These are phyloP conservation scores for Salix koriyanagi DNA, from an alignment of 345 rosid genomes.

Conservation along the genomic window DNA sequence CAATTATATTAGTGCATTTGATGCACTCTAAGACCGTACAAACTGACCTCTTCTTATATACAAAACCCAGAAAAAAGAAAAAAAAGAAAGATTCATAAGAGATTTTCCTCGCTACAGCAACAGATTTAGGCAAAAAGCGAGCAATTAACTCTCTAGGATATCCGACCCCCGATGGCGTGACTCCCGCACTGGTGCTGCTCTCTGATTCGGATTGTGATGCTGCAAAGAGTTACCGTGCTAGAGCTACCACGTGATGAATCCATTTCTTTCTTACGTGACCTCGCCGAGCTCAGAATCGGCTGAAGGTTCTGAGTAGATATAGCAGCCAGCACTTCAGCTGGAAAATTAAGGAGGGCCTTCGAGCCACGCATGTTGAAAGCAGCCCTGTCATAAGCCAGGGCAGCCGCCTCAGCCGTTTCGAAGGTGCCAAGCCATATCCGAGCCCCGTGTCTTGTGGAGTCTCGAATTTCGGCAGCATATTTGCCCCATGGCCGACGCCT, in stretches of 20 bases:
- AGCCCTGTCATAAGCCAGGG: conserved; percentile 59
- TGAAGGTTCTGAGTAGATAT: conserved; percentile 1
- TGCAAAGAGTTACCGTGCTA: background rate
- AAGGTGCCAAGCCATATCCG: conserved; percentile 63
- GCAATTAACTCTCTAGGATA: background rate
- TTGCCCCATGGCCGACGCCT: conserved; percentile 73
- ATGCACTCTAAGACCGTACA: background rate
- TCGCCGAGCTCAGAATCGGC: background rate
- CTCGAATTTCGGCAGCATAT: conserved; percentile 62
- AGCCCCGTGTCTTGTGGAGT: conserved; percentile 41
- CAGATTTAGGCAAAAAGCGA: background rate
- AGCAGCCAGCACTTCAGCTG: conserved; percentile 30
- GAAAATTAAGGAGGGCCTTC: conserved; percentile 66
- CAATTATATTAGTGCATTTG: background rate
- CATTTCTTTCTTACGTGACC: background rate
- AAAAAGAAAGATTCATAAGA: background rate
- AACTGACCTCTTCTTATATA: background rate
- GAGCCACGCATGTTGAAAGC: conserved; percentile 62
- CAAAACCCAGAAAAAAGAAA: background rate
- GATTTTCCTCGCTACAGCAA: background rate
- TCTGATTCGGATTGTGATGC: conserved; percentile 23
- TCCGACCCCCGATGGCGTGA: background rate
- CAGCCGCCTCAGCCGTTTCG: conserved; percentile 58
- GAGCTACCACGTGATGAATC: conserved; percentile 14
- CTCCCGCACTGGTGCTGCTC: conserved; percentile 18